Percentiles rank a stretch among this genome's conserved stretches.
phyloP scores from a whole-genome alignment of 306 rosid genomes.

The Vachellia collinsii region DNA sequence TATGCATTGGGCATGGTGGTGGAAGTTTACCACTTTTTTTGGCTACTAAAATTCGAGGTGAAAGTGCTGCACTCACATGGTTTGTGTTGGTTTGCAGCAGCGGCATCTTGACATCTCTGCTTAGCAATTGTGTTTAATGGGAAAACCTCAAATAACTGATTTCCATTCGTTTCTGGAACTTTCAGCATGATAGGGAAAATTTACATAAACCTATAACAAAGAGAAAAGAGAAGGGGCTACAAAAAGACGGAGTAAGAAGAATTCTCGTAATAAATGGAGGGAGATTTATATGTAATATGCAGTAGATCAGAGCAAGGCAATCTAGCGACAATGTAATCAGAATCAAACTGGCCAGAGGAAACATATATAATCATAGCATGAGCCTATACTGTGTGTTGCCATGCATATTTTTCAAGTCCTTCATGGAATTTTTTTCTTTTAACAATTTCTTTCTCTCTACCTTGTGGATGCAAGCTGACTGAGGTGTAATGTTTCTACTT shows the following conservation, averaged over 20 bases:
- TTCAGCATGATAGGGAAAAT: background rate
- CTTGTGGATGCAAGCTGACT: background rate
- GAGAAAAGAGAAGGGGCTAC: background rate
- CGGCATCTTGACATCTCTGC: constrained; percentile 7
- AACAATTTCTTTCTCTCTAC: background rate
- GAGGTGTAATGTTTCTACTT: constrained; percentile 12
- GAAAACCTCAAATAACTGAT: background rate
- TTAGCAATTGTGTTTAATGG: constrained; percentile 8
- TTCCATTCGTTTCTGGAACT: background rate
- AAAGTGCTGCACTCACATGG: constrained; percentile 4
- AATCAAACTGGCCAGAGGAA: background rate
- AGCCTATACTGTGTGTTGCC: background rate
- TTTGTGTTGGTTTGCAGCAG: constrained; percentile 19
- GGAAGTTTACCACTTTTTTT: constrained; percentile 89
- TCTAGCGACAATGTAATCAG: background rate
- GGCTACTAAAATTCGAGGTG: constrained; percentile 87
- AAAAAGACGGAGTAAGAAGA: background rate
- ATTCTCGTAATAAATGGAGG: constrained; percentile 2
- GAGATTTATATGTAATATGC: background rate
- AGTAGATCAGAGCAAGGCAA: background rate
- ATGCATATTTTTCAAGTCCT: background rate
- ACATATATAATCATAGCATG: background rate
- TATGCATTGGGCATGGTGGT: constrained; percentile 97
- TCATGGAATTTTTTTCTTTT: background rate
- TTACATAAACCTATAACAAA: background rate